Evolutionary conservation across 2,329 filamentous ascomycete species (phyloP), one percentile per base, ranked within the genome.

Genomic region (Chaetomiaceae sp.): DNA sequence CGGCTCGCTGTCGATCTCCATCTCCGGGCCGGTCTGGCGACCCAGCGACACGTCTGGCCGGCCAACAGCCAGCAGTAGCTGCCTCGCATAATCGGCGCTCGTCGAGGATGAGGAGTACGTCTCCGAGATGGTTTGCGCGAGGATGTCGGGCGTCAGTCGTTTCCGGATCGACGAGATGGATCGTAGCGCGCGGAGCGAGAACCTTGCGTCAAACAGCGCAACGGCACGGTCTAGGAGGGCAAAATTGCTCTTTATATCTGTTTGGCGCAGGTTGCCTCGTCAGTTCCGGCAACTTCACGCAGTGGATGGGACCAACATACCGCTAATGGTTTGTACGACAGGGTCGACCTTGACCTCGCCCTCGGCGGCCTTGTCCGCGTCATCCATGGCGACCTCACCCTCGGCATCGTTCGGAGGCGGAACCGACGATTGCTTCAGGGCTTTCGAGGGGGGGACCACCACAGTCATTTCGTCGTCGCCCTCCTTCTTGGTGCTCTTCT

Each of bases 161-260:
- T 97, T 97, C 66, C 93, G 88, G 65, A 97, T 83, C 45, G 89
- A 90, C 33, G 93, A 95, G 71, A 97, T 95, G 59, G 90, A 95
- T 61, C 93, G 86, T 54, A 98, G 79, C 52, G 93, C 93, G 63
- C 93, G 82, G 54, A 98, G 84, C 47, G 91, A 88, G 71, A 96
- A 98, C 73, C 93, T 84, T 49, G 90, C 82, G 70, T 98, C 93
- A 67, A 97, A 98, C 60, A 94, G 81, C 55, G 83, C 77, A 55
- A 98, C 91, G 56, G 90, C 93, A 61, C 89, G 86, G 62, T 96
- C 90, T 62, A 98, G 78, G 55, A 98, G 78, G 42, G 81, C 80
- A 64, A 96, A 96, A 71, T 94, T 96, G 75, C 80, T 84, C 71
- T 90, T 93, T 72, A 98, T 95, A 68, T 96, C 93, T 97, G 63